A percentile compares a stretch with the other conserved stretches of the same genome.
Evolutionary conservation across 208 protist genomes (phyloP).

Genomic region (Herpetomonas samuelpessoai): DNA sequence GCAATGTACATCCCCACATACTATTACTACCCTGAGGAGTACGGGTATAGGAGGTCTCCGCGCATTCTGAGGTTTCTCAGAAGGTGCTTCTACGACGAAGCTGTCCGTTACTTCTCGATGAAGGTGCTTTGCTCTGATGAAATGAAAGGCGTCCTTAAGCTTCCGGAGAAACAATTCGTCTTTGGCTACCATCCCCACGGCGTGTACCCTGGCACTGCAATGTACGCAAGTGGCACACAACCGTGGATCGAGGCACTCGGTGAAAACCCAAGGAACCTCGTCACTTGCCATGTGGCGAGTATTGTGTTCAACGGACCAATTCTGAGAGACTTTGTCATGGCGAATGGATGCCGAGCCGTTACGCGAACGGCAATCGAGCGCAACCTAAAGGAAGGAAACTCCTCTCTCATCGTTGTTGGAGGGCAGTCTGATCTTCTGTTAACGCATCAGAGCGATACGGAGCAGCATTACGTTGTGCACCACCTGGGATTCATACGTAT

Average conservation of each 20-base stretch:
- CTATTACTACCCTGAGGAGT: not conserved
- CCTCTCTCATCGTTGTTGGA: conserved; percentile 15
- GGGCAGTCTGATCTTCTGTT: conserved; percentile 23
- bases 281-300: conserved; percentile 7
- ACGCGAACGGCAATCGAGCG: not conserved
- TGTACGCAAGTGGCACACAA: not conserved
- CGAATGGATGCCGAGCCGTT: conserved; percentile 3
- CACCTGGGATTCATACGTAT: conserved; percentile 23
- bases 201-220: not conserved
- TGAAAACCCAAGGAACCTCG: not conserved
- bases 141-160: conserved; percentile 2
- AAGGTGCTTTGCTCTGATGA: conserved; percentile 18
- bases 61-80: not conserved
- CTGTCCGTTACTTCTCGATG: conserved; percentile 19
- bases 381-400: conserved; percentile 5
- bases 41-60: not conserved
- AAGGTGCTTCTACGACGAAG: conserved; percentile 11
- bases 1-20: conserved; percentile 1
- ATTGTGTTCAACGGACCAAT: conserved; percentile 3
- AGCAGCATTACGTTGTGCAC: conserved; percentile 6
- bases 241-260: conserved; percentile 1
- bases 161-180: conserved; percentile 5
- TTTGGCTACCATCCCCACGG: conserved; percentile 10
- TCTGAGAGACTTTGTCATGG: conserved; percentile 12
- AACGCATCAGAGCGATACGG: not conserved